phyloP scores from a whole-genome alignment of 345 rosid species.

The Sisymbrium altissimum region DNA sequence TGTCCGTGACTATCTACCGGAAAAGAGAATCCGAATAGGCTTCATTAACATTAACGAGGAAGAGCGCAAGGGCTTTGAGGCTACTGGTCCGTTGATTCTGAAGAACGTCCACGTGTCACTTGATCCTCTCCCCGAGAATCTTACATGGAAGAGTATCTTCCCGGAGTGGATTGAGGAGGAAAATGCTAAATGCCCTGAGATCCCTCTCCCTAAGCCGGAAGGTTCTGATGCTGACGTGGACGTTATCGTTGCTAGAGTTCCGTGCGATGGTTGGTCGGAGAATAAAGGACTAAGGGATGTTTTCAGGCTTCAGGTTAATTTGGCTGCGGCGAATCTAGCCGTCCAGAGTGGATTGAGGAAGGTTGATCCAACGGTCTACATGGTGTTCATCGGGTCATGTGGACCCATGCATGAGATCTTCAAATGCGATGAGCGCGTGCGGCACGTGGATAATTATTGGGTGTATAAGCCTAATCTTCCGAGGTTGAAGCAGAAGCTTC shows the following conservation, averaged over 20 bases:
- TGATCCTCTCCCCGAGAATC: conserved; percentile 28
- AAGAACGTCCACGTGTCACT: conserved; percentile 42
- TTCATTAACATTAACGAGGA: conserved; percentile 42
- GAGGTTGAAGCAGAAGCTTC: conserved; percentile 55
- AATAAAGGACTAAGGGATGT: conserved; percentile 54
- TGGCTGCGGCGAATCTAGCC: conserved; percentile 77
- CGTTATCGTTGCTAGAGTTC: conserved; percentile 62
- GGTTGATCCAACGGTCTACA: conserved; percentile 38
- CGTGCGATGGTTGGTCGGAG: conserved; percentile 43
- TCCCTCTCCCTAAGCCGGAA: conserved; percentile 51
- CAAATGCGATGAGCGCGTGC: conserved; percentile 63
- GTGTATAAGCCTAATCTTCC: conserved; percentile 60
- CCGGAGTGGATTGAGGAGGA: conserved; percentile 76
- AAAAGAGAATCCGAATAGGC: conserved; percentile 47
- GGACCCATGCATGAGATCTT: conserved; percentile 87
- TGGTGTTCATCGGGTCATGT: conserved; percentile 60
- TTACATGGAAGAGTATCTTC: conserved; percentile 58
- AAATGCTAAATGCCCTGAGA: conserved; percentile 54
- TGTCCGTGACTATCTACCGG: conserved; percentile 29
- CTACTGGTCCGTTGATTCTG: conserved; percentile 1
- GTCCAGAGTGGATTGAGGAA: conserved; percentile 39
- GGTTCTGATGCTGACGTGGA: conserved; percentile 51
- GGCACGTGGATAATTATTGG: conserved; percentile 53
- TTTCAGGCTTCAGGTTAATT: conserved; percentile 68
- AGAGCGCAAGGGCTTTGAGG: conserved; percentile 6